Percentiles rank a stretch among this genome's conserved stretches.
Evolutionary conservation across 1,284 basidiomycete species (phyloP).

Genomic region (Microbotryum violaceum): DNA sequence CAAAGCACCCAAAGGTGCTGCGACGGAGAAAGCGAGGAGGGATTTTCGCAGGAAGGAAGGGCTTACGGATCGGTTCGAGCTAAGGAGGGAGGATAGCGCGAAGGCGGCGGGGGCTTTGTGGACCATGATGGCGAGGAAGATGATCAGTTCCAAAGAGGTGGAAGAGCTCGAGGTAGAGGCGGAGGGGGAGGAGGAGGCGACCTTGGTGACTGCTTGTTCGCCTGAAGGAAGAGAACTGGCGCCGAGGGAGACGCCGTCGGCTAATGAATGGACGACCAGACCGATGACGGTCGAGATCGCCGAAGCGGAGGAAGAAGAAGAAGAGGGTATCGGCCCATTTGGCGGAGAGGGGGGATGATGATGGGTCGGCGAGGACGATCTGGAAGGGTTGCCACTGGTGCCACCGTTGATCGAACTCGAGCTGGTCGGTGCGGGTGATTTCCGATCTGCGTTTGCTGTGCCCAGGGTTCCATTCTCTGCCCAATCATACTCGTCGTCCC

Average conservation of each 20-base stretch:
- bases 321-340: too few relatives aligned
- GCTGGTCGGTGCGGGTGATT: neutral
- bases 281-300: constrained; percentile 69
- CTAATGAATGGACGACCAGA: constrained; percentile 72
- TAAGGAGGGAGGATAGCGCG: constrained; percentile 30
- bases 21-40: constrained; percentile 27
- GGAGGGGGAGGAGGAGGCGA: constrained; percentile 4
- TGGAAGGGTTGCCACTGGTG: constrained; percentile 37
- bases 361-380: constrained; percentile 4
- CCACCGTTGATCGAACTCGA: constrained; percentile 43
- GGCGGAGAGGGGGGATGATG: neutral
- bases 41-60: constrained; percentile 15
- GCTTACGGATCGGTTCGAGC: constrained; percentile 12
- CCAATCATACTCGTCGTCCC: too few relatives aligned
- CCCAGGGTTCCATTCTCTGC: too few relatives aligned
- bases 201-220: neutral
- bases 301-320: neutral
- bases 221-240: constrained; percentile 45
- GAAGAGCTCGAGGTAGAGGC: neutral
- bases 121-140: constrained; percentile 77
- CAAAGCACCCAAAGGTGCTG: constrained; percentile 32
- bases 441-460: too few relatives aligned
- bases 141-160: constrained; percentile 57
- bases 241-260: constrained; percentile 83
- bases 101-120: constrained; percentile 58